These are phyloP conservation scores for Wickerhamomyces tratensis DNA, from an alignment of 805 yeast species.

Conservation along the genomic window DNA sequence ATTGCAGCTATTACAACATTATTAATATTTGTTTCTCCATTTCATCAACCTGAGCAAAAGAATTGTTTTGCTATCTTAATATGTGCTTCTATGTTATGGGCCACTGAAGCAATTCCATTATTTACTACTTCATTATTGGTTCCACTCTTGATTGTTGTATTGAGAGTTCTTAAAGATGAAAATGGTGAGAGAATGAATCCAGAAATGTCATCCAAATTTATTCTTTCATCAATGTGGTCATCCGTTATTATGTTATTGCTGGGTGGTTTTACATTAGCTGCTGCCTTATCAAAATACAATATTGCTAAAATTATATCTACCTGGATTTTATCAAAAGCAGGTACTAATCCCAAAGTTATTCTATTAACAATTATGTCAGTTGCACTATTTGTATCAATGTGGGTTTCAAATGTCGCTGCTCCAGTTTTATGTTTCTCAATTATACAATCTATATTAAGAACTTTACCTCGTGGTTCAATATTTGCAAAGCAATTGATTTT, in stretches of 20 bases:
- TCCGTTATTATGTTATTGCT: conserved; percentile 81
- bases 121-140: conserved; percentile 83
- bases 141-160: conserved; percentile 69
- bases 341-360: conserved; percentile 73
- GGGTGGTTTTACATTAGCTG: conserved; percentile 92
- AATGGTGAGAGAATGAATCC: conserved; percentile 51
- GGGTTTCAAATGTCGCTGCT: conserved; percentile 96
- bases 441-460: conserved; percentile 75
- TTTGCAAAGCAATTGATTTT: conserved; percentile 78
- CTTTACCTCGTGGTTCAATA: conserved; percentile 66
- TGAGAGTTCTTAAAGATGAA: conserved; percentile 50
- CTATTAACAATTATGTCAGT: conserved; percentile 76
- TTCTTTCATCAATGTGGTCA: conserved; percentile 86
- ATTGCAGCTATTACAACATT: conserved; percentile 40
- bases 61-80: conserved; percentile 60
- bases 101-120: conserved; percentile 87
- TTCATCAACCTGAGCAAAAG: conserved; percentile 51
- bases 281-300: conserved; percentile 83
- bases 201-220: conserved; percentile 53
- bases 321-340: conserved; percentile 66
- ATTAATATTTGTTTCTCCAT: conserved; percentile 41
- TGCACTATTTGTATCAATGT: conserved; percentile 79
- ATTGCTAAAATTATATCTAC: conserved; percentile 89
- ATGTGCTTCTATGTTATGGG: conserved; percentile 74
- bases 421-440: conserved; percentile 88